A percentile compares a stretch with the other conserved stretches of the same genome.
phyloP scores from a whole-genome alignment of 768 basidiomycete species.

The Psilocybe cyanescens region DNA sequence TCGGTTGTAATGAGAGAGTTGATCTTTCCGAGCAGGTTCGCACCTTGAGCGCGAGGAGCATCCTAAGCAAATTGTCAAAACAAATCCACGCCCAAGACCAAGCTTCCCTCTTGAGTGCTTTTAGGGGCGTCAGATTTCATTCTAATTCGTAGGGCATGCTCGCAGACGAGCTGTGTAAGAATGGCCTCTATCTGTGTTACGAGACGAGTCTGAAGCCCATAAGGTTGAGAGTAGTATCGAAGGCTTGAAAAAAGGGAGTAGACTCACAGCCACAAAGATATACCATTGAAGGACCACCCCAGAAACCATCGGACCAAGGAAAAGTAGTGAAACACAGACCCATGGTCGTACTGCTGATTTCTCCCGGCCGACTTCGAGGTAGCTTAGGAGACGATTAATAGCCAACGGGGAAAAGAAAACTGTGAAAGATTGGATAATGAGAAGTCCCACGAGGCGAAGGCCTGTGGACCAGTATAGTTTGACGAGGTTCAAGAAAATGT shows the following conservation, averaged over 20 bases:
- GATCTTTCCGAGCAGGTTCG: conserved; percentile 73
- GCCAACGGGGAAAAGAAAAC: conserved; percentile 1
- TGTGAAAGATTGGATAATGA: not conserved
- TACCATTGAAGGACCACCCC: conserved; percentile 60
- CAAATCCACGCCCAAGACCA: too few species aligned
- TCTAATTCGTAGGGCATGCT: conserved; percentile 59
- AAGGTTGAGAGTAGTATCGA: not conserved
- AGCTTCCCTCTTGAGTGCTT: not conserved
- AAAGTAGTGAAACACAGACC: conserved; percentile 63
- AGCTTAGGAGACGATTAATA: conserved; percentile 32
- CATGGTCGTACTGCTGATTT: conserved; percentile 58
- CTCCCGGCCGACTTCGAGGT: conserved; percentile 56
- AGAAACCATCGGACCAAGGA: conserved; percentile 47
- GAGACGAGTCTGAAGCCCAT: conserved; percentile 36
- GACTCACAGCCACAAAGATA: conserved; percentile 38
- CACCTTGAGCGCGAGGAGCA: not conserved
- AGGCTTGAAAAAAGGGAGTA: not conserved
- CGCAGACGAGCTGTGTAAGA: conserved; percentile 45
- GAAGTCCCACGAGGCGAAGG: not conserved
- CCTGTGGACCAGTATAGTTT: not conserved
- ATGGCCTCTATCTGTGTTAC: conserved; percentile 53
- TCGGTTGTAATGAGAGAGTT: conserved; percentile 81
- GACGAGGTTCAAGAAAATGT: not conserved
- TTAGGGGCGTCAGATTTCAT: conserved; percentile 48
- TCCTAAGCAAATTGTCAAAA: not conserved